phyloP scores from a whole-genome alignment of 2,329 filamentous ascomycete genomes.

The Cladosporium sp. region DNA sequence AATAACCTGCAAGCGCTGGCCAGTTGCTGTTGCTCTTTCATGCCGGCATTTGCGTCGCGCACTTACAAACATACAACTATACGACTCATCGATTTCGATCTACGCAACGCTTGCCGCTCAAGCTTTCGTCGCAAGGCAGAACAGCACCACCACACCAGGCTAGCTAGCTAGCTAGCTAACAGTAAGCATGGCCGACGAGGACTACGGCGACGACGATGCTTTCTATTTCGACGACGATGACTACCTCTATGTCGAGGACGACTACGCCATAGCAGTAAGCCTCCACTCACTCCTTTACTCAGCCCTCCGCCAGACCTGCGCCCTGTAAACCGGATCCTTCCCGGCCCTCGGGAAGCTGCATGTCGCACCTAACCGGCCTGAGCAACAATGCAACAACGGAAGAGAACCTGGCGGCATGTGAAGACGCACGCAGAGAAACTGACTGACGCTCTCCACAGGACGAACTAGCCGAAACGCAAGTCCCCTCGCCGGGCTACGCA shows the following conservation, averaged over 20 bases:
- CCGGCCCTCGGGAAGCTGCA: slow-evolving; percentile 20
- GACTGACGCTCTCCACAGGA: slow-evolving; percentile 35
- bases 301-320: too few species aligned
- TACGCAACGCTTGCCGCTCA: background rate
- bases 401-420: background rate
- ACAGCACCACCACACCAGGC: background rate
- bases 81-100: background rate
- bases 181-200: slow-evolving; percentile 32
- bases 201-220: slow-evolving; percentile 38
- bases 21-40: background rate
- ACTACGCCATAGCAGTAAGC: slow-evolving; percentile 40
- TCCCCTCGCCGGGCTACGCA: slow-evolving; percentile 45
- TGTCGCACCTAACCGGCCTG: slow-evolving; percentile 12
- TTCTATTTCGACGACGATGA: slow-evolving; percentile 41
- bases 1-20: background rate
- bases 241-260: slow-evolving; percentile 51
- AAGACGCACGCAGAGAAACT: background rate
- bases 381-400: background rate
- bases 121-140: background rate
- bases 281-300: background rate
- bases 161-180: background rate
- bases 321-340: background rate
- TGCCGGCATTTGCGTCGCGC: background rate
- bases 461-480: slow-evolving; percentile 50
- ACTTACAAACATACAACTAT: background rate